These are phyloP conservation scores for Suillus americanus DNA, from an alignment of 768 basidiomycete species.

Conservation along the genomic window DNA sequence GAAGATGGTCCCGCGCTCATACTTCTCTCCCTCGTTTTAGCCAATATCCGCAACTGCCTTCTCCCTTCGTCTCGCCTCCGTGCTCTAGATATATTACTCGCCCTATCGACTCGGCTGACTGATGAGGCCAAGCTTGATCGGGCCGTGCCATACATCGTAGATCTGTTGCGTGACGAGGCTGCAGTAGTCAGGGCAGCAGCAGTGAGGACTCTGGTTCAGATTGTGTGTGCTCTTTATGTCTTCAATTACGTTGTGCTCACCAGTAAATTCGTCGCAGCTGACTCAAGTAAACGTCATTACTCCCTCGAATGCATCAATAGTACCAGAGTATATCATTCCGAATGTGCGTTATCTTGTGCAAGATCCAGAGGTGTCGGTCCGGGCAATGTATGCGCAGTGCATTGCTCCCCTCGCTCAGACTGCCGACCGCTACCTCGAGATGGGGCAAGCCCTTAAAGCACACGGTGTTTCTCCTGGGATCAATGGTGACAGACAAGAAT, in stretches of 20 bases:
- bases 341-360: slow-evolving; percentile 80
- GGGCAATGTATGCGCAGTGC: slow-evolving; percentile 82
- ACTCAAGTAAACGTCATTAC: slow-evolving; percentile 72
- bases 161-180: slow-evolving; percentile 83
- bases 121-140: slow-evolving; percentile 96
- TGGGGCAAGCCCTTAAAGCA: slow-evolving; percentile 87
- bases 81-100: slow-evolving; percentile 84
- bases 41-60: slow-evolving; percentile 85
- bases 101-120: slow-evolving; percentile 75
- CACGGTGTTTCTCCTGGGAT: slow-evolving; percentile 58
- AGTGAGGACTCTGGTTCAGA: slow-evolving; percentile 76
- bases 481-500: slow-evolving; percentile 57
- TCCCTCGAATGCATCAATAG: slow-evolving; percentile 64
- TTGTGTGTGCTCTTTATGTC: slow-evolving; percentile 48
- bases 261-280: slow-evolving; percentile 42
- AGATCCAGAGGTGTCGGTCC: slow-evolving; percentile 82
- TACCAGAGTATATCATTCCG: slow-evolving; percentile 95
- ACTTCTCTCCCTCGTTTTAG: slow-evolving; percentile 81
- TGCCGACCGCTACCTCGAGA: slow-evolving; percentile 86
- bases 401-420: slow-evolving; percentile 85
- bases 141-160: slow-evolving; percentile 88
- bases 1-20: slow-evolving; percentile 91
- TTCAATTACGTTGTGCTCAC: background rate
- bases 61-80: slow-evolving; percentile 85
- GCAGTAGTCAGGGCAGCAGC: slow-evolving; percentile 81